These are phyloP conservation scores for Plenodomus biglobosus DNA, from an alignment of 2,329 filamentous ascomycete genomes.

Conservation along the genomic window DNA sequence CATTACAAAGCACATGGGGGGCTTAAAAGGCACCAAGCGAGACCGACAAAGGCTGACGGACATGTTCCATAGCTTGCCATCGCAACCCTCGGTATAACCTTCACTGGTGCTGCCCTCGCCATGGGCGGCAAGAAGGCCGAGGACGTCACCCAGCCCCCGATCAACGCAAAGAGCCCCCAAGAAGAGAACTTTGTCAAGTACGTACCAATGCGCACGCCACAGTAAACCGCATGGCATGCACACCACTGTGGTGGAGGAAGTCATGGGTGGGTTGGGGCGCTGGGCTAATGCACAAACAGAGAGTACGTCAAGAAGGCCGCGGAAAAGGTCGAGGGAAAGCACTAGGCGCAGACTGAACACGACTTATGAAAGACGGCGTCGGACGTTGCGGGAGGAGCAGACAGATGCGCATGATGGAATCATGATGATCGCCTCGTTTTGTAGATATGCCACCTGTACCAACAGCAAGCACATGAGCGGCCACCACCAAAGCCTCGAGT, in stretches of 20 bases:
- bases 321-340: constrained; percentile 30
- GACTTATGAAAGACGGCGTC: not conserved
- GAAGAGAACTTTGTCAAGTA: constrained; percentile 71
- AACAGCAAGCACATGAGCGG: constrained; percentile 15
- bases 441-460: constrained; percentile 42
- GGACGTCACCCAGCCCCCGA: constrained; percentile 51
- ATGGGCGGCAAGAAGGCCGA: constrained; percentile 49
- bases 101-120: constrained; percentile 40
- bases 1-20: no score
- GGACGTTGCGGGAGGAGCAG: not conserved
- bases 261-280: not conserved
- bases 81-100: constrained; percentile 48
- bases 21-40: no score
- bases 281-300: constrained; percentile 26
- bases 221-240: not conserved
- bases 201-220: constrained; percentile 20
- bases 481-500: not conserved
- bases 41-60: not conserved
- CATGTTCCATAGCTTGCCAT: constrained; percentile 58
- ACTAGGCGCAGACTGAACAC: constrained; percentile 3
- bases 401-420: not conserved
- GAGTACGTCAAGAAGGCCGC: constrained; percentile 44
- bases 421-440: constrained; percentile 17
- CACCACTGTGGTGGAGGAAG: no score
- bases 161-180: constrained; percentile 66